Percentiles rank a stretch among this genome's conserved stretches.
phyloP scores from a whole-genome alignment of 2,329 filamentous ascomycete genomes.

The Malbranchea zuffiana region DNA sequence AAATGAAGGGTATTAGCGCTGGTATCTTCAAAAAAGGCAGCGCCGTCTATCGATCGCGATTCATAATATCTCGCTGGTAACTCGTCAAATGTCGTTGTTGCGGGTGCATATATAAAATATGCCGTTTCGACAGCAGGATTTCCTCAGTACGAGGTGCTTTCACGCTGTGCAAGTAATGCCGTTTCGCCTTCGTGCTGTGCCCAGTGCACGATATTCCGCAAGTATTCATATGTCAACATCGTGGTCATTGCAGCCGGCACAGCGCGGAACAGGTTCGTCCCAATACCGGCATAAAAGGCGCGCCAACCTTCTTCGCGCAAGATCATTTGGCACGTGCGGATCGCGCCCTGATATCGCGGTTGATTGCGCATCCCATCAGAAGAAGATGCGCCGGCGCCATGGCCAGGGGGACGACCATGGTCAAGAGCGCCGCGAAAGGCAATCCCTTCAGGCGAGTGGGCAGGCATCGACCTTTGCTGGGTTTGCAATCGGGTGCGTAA shows the following conservation, averaged over 20 bases:
- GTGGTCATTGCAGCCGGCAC: conserved; percentile 94
- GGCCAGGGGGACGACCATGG: conserved; percentile 34
- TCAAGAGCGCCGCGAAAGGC: conserved; percentile 36
- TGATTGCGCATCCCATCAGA: conserved; percentile 48
- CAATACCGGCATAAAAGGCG: conserved; percentile 94
- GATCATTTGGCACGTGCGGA: conserved; percentile 75
- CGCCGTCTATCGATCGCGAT: too few species aligned
- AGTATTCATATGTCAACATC: conserved; percentile 89
- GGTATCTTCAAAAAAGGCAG: too few species aligned
- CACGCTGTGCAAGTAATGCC: conserved; percentile 1
- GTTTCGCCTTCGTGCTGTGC: conserved; percentile 43
- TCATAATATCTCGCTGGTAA: too few species aligned
- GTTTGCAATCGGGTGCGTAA: conserved; percentile 89
- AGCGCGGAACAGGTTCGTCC: conserved; percentile 92
- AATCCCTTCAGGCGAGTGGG: conserved; percentile 41
- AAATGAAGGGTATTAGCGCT: too few species aligned
- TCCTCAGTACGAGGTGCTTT: too few species aligned
- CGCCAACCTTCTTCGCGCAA: conserved; percentile 86
- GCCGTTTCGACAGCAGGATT: too few species aligned
- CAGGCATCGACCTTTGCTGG: conserved; percentile 57
- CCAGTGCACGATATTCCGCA: conserved; percentile 44
- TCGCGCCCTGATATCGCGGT: conserved; percentile 60
- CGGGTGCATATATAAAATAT: too few species aligned
- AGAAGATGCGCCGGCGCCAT: conserved; percentile 32
- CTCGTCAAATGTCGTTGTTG: too few species aligned